phyloP scores from a whole-genome alignment of 1,284 basidiomycete species.

The Coriolopsis trogii region DNA sequence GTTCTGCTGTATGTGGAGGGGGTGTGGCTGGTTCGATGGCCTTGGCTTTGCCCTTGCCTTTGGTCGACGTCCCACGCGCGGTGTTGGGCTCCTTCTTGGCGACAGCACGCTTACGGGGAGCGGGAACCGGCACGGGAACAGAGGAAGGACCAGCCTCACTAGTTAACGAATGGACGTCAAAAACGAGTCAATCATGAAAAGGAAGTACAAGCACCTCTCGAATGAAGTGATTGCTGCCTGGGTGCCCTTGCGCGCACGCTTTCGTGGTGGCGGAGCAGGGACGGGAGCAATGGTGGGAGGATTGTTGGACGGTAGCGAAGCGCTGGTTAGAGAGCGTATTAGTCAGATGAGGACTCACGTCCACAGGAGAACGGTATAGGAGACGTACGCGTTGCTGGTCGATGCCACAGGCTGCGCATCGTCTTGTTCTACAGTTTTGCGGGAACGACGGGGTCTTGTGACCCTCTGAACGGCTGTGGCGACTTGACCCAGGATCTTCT shows the following conservation, averaged over 20 bases:
- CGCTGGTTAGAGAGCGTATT: not conserved
- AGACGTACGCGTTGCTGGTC: not conserved
- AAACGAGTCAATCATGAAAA: not conserved
- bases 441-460: slow-evolving; percentile 5
- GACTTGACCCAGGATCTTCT: slow-evolving; percentile 10
- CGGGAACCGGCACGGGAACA: not conserved
- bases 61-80: not conserved
- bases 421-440: not conserved
- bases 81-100: not conserved
- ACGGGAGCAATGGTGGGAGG: not conserved
- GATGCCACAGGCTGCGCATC: not conserved
- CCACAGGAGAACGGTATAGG: not conserved
- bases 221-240: not conserved
- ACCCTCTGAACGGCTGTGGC: slow-evolving; percentile 14
- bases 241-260: slow-evolving; percentile 4
- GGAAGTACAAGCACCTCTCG: not conserved
- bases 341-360: too few species aligned
- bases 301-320: not conserved
- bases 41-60: not conserved
- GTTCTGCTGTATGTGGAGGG: not conserved
- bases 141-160: too few species aligned
- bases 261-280: slow-evolving; percentile 7
- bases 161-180: too few species aligned
- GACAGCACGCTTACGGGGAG: not conserved
- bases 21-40: not conserved